Percentiles rank a stretch among this genome's conserved stretches.
These are phyloP conservation scores for Tetradesmus obliquus DNA, from an alignment of 139 green algal genomes.

Conservation along the genomic window DNA sequence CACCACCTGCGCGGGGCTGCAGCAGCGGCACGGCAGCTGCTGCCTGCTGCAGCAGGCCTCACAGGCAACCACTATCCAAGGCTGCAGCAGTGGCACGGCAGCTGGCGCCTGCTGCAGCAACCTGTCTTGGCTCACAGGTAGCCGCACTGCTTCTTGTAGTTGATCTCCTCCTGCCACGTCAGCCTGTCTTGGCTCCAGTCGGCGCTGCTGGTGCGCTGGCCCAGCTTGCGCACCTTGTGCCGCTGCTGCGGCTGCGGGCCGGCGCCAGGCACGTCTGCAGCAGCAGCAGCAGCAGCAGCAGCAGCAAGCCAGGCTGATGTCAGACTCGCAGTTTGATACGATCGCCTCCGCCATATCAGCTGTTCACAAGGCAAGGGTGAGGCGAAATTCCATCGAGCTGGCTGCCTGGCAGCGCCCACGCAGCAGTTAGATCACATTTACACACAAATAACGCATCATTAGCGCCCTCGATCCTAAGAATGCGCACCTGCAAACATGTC, in stretches of 20 bases:
- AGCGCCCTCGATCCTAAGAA: background rate
- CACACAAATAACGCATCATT: background rate
- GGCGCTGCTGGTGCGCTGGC: conserved; percentile 74
- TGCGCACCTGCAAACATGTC: conserved; percentile 72
- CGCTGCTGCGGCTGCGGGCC: conserved; percentile 21
- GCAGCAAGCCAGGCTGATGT: background rate
- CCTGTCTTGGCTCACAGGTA: conserved; percentile 30
- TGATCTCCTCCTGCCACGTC: conserved; percentile 54
- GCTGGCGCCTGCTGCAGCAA: background rate
- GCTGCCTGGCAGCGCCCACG: too few species aligned
- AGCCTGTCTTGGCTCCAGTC: conserved; percentile 79
- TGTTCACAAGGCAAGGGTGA: too few species aligned
- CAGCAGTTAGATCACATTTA: background rate
- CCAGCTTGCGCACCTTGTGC: conserved; percentile 28
- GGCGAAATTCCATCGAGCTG: too few species aligned
- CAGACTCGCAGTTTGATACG: background rate
- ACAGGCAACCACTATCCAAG: too few species aligned
- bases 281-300: background rate
- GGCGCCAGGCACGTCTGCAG: background rate
- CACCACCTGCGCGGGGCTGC: too few species aligned
- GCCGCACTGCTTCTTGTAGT: conserved; percentile 46
- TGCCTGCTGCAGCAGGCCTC: too few species aligned
- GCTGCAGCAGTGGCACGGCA: background rate
- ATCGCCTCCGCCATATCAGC: background rate
- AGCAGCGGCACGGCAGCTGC: too few species aligned